These are phyloP conservation scores for Blastocystis sp. DNA, from an alignment of 352 stramenopile species.

Conservation along the genomic window DNA sequence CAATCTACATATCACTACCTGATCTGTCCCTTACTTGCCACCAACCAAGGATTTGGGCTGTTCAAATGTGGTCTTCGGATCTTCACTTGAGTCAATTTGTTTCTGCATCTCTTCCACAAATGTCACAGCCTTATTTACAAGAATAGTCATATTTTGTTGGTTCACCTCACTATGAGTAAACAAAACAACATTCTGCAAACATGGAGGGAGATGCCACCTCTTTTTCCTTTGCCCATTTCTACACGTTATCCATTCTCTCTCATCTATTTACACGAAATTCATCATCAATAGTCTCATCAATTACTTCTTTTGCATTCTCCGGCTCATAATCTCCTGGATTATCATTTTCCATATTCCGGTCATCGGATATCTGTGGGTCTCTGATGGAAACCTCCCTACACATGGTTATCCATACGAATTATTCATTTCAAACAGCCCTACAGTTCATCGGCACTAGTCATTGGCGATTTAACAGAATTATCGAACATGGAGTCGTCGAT, in stretches of 20 bases:
- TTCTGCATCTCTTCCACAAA: slow-evolving; percentile 66
- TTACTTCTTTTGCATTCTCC: not conserved
- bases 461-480: not conserved
- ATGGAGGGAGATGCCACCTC: not conserved
- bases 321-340: not conserved
- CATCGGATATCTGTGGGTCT: not conserved
- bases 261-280: slow-evolving; percentile 32
- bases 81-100: not conserved
- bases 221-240: slow-evolving; percentile 27
- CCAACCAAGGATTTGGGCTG: slow-evolving; percentile 9
- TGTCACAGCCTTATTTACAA: slow-evolving; percentile 62
- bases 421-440: not conserved
- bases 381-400: not conserved
- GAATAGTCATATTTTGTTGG: slow-evolving; percentile 44
- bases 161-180: slow-evolving; percentile 28
- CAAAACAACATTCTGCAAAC: too few species aligned
- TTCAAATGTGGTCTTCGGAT: not conserved
- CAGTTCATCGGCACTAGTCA: not conserved
- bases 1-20: not conserved
- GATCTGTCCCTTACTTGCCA: slow-evolving; percentile 78
- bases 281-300: slow-evolving; percentile 19
- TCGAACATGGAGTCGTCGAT: not conserved
- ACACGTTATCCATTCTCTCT: not conserved
- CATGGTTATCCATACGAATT: not conserved
- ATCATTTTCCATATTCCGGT: not conserved